These are phyloP conservation scores for Cystobasidium onofrii DNA, from an alignment of 768 basidiomycete species.

Conservation along the genomic window DNA sequence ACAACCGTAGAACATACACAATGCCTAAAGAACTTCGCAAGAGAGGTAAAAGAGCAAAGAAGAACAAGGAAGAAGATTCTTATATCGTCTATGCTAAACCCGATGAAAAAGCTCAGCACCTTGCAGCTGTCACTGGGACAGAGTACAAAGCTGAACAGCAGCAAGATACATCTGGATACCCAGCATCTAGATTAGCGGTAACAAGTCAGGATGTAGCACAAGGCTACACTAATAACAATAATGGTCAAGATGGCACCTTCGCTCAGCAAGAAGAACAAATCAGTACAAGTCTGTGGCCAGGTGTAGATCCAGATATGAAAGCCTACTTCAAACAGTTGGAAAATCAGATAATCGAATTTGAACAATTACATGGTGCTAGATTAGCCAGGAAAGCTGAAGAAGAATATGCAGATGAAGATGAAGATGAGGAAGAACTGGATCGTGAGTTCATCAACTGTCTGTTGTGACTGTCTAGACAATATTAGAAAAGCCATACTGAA, in stretches of 20 bases:
- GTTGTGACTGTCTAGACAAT: no score
- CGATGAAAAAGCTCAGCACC: constrained; percentile 14
- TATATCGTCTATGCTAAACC: constrained; percentile 27
- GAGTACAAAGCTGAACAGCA: constrained; percentile 14
- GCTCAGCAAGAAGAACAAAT: constrained; percentile 14
- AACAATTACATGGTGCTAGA: constrained; percentile 31
- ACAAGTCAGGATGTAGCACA: constrained; percentile 28
- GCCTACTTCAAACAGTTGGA: constrained; percentile 41
- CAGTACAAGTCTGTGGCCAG: constrained; percentile 37
- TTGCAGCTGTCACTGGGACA: constrained; percentile 16
- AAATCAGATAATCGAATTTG: constrained; percentile 41
- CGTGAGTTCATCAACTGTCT: constrained; percentile 21
- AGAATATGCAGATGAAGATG: constrained; percentile 34
- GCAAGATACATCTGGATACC: background rate
- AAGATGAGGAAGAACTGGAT: constrained; percentile 39
- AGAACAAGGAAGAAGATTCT: constrained; percentile 20
- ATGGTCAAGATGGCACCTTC: constrained; percentile 27
- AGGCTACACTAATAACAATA: constrained; percentile 34
- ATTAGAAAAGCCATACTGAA: background rate
- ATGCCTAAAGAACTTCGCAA: constrained; percentile 35
- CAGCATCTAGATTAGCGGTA: background rate
- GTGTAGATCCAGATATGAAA: constrained; percentile 42
- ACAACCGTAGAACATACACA: background rate
- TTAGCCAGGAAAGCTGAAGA: constrained; percentile 9
- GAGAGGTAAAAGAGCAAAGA: constrained; percentile 30